Percentiles rank a stretch among this genome's conserved stretches.
Conservation (phyloP, 352 stramenopile species). For the Thalassiosira hispida region DNA sequence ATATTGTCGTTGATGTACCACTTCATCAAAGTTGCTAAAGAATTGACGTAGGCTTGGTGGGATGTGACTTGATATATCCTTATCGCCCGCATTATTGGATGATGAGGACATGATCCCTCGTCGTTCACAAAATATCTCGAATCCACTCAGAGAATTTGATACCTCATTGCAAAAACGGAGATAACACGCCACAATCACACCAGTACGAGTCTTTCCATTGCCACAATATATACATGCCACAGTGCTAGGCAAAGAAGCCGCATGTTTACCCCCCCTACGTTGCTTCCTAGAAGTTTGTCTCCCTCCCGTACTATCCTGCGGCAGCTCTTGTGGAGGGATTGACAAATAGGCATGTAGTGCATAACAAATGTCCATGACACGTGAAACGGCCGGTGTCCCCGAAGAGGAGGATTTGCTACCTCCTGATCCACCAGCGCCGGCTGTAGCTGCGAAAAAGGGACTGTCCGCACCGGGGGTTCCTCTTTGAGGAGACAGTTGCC, state of each 20-base stretch:
- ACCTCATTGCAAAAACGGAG: conserved; percentile 87
- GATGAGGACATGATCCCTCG: conserved; percentile 46
- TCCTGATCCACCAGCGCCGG: neutral
- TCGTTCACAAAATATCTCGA: conserved; percentile 90
- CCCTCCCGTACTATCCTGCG: neutral
- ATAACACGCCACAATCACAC: conserved; percentile 92
- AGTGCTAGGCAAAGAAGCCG: conserved; percentile 11
- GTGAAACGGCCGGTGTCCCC: conserved; percentile 52
- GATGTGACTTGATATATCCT: conserved; percentile 69
- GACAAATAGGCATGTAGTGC: conserved; percentile 91
- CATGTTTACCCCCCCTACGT: neutral
- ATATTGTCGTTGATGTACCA: conserved; percentile 56
- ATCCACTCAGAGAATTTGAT: conserved; percentile 85
- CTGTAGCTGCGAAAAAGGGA: neutral
- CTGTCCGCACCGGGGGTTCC: neutral
- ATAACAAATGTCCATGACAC: conserved; percentile 92
- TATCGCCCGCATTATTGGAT: neutral
- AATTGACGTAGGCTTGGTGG: conserved; percentile 78
- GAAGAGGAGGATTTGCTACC: conserved; percentile 20
- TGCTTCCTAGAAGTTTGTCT: neutral
- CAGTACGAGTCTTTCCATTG: conserved; percentile 92
- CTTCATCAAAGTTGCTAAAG: conserved; percentile 83
- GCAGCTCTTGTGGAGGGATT: conserved; percentile 82
- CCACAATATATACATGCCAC: conserved; percentile 90
- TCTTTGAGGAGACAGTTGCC: neutral